Percentiles rank a stretch among this genome's conserved stretches.
Evolutionary conservation across 2,329 filamentous ascomycete species (phyloP).

Genomic region (Emmonsia crescens): DNA sequence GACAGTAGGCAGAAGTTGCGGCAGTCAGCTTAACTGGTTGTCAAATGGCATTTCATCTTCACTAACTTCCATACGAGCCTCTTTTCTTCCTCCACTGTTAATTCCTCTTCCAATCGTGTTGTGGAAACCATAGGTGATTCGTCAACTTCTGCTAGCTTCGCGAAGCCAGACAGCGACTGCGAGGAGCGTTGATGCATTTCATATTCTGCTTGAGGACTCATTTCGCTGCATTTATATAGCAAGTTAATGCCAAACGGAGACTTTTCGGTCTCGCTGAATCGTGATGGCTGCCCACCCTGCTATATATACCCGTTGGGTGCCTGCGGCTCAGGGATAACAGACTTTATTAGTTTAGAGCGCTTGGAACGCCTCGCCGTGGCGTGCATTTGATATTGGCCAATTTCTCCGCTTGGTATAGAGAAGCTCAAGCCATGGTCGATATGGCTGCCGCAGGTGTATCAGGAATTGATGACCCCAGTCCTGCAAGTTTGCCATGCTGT

Average conservation of each 20-base stretch:
- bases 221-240: background rate
- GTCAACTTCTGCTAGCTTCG: background rate
- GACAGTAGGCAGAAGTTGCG: background rate
- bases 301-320: background rate
- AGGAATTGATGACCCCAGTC: background rate
- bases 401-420: background rate
- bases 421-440: background rate
- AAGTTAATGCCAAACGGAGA: background rate
- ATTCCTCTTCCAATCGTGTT: background rate
- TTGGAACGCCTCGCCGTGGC: background rate
- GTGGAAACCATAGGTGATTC: background rate
- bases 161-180: background rate
- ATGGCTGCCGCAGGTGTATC: background rate
- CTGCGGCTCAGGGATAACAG: background rate
- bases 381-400: background rate
- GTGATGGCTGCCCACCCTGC: background rate
- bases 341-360: background rate
- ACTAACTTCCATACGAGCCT: conserved; percentile 14
- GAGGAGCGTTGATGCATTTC: background rate
- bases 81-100: conserved; percentile 17
- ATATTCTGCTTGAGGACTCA: background rate
- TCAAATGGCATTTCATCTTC: background rate
- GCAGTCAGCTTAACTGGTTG: background rate
- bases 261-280: background rate
- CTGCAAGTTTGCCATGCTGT: background rate